A percentile compares a stretch with the other conserved stretches of the same genome.
Conservation (phyloP, 2,329 filamentous ascomycete genomes). For the Acephala macrosclerotiorum region DNA sequence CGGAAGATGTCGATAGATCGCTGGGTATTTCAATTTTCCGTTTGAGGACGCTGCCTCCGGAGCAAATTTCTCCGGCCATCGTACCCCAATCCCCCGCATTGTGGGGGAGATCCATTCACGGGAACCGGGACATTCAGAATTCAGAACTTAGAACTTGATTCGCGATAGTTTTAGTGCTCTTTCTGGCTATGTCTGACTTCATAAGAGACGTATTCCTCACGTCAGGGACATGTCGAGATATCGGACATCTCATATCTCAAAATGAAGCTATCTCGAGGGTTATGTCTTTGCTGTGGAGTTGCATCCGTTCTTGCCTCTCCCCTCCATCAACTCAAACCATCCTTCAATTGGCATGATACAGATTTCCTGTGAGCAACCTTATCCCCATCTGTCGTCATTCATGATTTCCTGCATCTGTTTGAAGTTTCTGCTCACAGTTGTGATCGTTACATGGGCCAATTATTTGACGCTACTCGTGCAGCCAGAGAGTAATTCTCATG, state of each 20-base stretch:
- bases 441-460: not conserved
- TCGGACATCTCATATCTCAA: not conserved
- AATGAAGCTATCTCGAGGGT: not conserved
- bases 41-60: not conserved
- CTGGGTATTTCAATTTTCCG: not conserved
- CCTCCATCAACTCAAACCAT: constrained; percentile 12
- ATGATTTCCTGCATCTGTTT: not conserved
- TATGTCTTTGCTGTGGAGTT: not conserved
- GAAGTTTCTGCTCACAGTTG: not conserved
- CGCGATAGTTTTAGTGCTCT: not conserved
- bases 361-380: constrained; percentile 23
- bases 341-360: constrained; percentile 28
- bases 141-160: not conserved
- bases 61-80: constrained; percentile 5
- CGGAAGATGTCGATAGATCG: no score
- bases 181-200: not conserved
- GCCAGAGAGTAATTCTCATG: no score
- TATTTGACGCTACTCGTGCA: not conserved
- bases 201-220: not conserved
- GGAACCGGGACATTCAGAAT: not conserved
- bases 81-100: not conserved
- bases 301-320: not conserved
- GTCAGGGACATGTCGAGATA: not conserved
- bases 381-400: not conserved
- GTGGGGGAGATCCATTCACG: not conserved